Base-by-base conservation (phyloP, 1,139 yeast genomes). In the Scheffersomyces stambukii region DNA sequence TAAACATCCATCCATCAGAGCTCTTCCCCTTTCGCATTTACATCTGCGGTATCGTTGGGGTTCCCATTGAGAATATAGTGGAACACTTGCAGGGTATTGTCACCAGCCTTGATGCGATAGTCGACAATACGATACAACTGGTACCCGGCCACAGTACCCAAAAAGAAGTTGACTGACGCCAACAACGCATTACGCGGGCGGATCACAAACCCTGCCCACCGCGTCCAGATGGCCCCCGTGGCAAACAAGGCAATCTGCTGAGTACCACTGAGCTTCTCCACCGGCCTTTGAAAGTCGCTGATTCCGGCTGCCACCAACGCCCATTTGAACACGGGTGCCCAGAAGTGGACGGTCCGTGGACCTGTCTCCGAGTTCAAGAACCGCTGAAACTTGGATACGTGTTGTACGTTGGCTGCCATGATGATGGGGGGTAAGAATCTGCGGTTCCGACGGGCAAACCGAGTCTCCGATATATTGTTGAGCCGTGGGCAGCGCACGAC, bases 161-260 rank as follows among this genome's bases (percentile, higher is more conserved):
- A 67, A 70, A 91, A 91, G 70, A 88, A 86, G 63, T 91, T 91
- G 36, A 91, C 98, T 18, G 93, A 78, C 4, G 97, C 98, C 45
- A 91, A 70, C 37, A 91, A 65, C 44, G 73, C 70, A 63, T 91
- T 91, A 60, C 84, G 81, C 30, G 98, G 98, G 46, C 67, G 78
- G 53, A 91, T 91, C 40, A 88, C 93, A 58, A 88, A 75, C 3
- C 72, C 74, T 18, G 96, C 89, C 98, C 98, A 91, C 56, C 98
- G 78, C 25, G 98, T 91, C 98, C 98, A 91, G 48, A 91, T 88
- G 32, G 76, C 77, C 33, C 97, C 98, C 1, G 98, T 91, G 27
- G 91, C 91, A 46, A 84, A 72, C 36, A 91, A 69, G 1, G 98
- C 95, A 38, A 82, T 55, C 55, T 85, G 95, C 58, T 91, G 98